Base-by-base conservation (phyloP, 805 yeast species). In the Lipomyces yamadae region DNA sequence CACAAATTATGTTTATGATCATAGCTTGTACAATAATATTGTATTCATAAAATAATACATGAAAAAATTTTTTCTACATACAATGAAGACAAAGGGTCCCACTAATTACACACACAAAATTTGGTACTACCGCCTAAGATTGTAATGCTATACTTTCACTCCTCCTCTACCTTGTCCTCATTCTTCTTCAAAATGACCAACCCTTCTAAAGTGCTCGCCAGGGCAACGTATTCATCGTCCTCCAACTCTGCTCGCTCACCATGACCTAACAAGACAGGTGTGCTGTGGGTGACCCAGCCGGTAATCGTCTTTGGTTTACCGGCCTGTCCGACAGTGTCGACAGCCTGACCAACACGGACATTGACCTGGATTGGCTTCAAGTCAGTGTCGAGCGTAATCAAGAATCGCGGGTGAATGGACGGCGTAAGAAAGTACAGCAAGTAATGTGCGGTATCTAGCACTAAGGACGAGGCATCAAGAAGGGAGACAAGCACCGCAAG, bases 261-360 rank as follows among this genome's bases (percentile, higher is more conserved):
- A 73, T 88, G 88, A 53, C 95, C 93, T 64, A 95, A 83, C 73
- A 95, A 82, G 29, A 95, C 99, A 0, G 99, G 99, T 0, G 99
- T 95, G 4, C 95, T 90, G 76, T 95, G 99, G 1, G 99, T 95
- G 29, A 95, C 98, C 99, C 99, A 95, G 48, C 99, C 99, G 3
- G 99, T 95, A 58, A 95, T 95, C 11, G 98, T 93, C 83, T 95
- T 95, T 59, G 99, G 99, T 74, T 91, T 92, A 81, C 99, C 99
- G 0, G 98, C 99, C 78, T 94, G 98, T 42, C 99, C 99, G 69
- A 95, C 98, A 52, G 93, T 92, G 77, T 95, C 99, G 35, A 95
- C 98, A 5, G 99, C 98, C 80, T 94, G 98, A 70, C 99, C 99
- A 37, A 95, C 98, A 76, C 99, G 86, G 8, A 95, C 99, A 72